A percentile compares a stretch with the other conserved stretches of the same genome.
Evolutionary conservation across 345 rosid genomes (phyloP).

Genomic region (Litchi chinensis): DNA sequence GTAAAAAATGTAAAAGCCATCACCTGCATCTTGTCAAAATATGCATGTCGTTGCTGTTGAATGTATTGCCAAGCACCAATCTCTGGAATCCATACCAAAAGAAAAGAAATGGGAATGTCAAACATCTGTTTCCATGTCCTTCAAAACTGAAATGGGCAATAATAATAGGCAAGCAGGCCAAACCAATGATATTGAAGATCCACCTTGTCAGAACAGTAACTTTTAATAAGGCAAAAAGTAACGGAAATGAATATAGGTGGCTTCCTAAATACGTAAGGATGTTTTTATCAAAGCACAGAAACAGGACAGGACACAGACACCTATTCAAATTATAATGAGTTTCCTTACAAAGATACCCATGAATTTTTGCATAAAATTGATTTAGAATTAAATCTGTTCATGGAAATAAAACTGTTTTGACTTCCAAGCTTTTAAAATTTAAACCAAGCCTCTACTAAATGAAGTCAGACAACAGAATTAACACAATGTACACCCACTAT

Average conservation of each 20-base stretch:
- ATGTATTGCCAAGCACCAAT: constrained; percentile 89
- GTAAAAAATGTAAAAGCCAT: constrained; percentile 13
- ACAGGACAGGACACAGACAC: neutral
- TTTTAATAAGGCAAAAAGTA: neutral
- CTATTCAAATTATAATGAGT: neutral
- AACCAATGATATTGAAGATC: constrained; percentile 3
- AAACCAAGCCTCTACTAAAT: neutral
- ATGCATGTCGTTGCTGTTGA: constrained; percentile 82
- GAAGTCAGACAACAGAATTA: neutral
- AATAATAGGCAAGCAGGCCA: constrained; percentile 2
- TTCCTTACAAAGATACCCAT: neutral
- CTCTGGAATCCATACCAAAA: constrained; percentile 47
- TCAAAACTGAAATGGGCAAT: neutral
- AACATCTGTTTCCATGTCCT: neutral
- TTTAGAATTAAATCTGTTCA: neutral
- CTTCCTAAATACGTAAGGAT: neutral
- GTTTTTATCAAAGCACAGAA: neutral
- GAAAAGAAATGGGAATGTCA: neutral
- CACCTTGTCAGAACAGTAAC: neutral
- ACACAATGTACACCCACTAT: neutral
- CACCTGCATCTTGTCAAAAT: constrained; percentile 97
- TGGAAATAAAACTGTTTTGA: neutral
- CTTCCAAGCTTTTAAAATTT: neutral
- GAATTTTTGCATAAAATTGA: neutral
- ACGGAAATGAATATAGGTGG: neutral